Conservation (phyloP, 495 filamentous ascomycete genomes). For the Aspergillus homomorphus region DNA sequence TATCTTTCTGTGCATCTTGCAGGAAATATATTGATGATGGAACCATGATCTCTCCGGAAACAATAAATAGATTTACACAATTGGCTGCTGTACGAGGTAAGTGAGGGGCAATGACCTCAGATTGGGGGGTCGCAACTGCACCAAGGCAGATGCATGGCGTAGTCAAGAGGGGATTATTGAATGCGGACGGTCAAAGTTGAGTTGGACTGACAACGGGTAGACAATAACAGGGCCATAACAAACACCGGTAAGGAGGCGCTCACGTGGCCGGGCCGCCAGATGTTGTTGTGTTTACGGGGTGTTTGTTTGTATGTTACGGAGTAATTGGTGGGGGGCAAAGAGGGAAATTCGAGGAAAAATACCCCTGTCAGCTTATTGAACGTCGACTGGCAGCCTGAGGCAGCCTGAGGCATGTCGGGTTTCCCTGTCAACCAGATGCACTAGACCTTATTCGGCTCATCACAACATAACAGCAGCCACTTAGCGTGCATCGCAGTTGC, state of each 20-base stretch:
- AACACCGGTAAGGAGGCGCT: neutral
- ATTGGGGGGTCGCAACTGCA: neutral
- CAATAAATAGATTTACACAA: neutral
- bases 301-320: too few species aligned
- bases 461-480: constrained; percentile 44
- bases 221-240: constrained; percentile 3
- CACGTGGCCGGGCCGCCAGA: neutral
- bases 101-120: neutral
- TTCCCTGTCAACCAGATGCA: constrained; percentile 40
- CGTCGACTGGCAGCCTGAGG: constrained; percentile 7
- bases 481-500: constrained; percentile 40
- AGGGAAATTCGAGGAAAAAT: too few species aligned
- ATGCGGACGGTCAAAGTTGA: neutral
- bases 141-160: neutral
- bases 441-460: constrained; percentile 34
- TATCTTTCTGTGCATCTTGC: neutral
- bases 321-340: too few species aligned
- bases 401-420: constrained; percentile 24
- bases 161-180: neutral
- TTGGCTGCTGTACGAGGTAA: neutral
- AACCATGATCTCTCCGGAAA: neutral
- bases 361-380: constrained; percentile 1
- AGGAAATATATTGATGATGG: neutral
- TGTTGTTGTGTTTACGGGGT: neutral
- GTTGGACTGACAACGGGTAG: constrained; percentile 2